These are phyloP conservation scores for Aegilops longissima DNA, from an alignment of 176 grass and related monocot species.

Conservation along the genomic window DNA sequence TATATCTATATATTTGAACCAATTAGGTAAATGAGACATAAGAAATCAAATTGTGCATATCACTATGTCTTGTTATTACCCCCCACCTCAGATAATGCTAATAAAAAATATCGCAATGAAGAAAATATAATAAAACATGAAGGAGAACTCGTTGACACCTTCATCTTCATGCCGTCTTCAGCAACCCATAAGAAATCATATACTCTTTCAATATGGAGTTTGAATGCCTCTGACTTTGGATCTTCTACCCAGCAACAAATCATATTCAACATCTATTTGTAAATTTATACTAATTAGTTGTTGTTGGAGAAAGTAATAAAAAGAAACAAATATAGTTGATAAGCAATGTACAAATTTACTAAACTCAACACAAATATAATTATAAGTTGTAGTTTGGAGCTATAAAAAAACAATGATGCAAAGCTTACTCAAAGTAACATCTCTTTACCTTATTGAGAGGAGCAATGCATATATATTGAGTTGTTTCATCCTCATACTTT, in stretches of 20 bases:
- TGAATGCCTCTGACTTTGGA: slow-evolving; percentile 84
- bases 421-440: not conserved
- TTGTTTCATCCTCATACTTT: slow-evolving; percentile 96
- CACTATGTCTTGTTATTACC: not conserved
- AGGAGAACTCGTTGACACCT: slow-evolving; percentile 28
- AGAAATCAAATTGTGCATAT: not conserved
- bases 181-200: slow-evolving; percentile 85
- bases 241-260: slow-evolving; percentile 90
- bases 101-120: not conserved
- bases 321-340: not conserved
- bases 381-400: no score
- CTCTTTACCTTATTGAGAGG: slow-evolving; percentile 88
- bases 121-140: not conserved
- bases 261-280: slow-evolving; percentile 81
- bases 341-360: not conserved
- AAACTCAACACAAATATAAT: not conserved
- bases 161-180: slow-evolving; percentile 99
- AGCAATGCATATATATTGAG: slow-evolving; percentile 88
- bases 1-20: no score
- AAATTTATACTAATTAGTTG: not conserved
- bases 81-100: not conserved
- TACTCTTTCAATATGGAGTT: slow-evolving; percentile 65
- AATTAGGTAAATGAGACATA: not conserved
- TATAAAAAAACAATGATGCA: not conserved
- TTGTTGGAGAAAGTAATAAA: not conserved